Base-by-base conservation (phyloP, 73 alveolate species). In the Symbiodinium natans region DNA sequence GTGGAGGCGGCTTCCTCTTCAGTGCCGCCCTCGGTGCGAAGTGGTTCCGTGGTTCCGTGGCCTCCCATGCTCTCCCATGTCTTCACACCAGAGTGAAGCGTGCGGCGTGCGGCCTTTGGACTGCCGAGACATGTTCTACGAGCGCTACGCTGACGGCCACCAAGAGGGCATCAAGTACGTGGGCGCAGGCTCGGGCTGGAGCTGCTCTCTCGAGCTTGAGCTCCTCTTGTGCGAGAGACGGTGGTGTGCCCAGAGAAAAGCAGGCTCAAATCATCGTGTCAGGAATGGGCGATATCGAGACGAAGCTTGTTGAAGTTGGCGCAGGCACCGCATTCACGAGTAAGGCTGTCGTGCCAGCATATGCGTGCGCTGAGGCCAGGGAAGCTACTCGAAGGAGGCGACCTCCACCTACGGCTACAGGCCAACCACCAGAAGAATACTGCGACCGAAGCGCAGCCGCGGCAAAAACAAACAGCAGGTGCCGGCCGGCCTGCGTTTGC, bases 301-400 rank as follows among this genome's bases (percentile, higher is more conserved):
- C 77, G 48, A 56, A 63, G 34, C 43, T 84, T 8, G 75, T 84
- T 29, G 93, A 84, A 7, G 93, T 84, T 41, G 93, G 93, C 23
- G 77, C 93, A 84, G 86, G 86, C 86, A 68, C 82, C 7, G 59
- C n/a, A n/a, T 54, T 54, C 29, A 54, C 13, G 74, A 21, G 74
- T 54, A 13, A 15, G 74, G 74, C 29, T 54, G 13, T 54, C n/a
- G n/a, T n/a, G n/a, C n/a, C n/a, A n/a, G n/a, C n/a, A n/a, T n/a
- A n/a, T n/a, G n/a, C n/a, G n/a, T n/a, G 86, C 33, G 27, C 9
- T 77, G 0, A 77, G 93, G 93, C 25, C 80, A 43, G 31, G 93
- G 93, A 31, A 84, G 93, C 93, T 84, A 84, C 77, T 29, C 77
- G 48, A 84, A 84, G 93, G 38, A 42, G 75, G 29, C 41, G 77